These are phyloP conservation scores for Cyclotella atomus DNA, from an alignment of 108 stramenopile genomes.

Conservation along the genomic window DNA sequence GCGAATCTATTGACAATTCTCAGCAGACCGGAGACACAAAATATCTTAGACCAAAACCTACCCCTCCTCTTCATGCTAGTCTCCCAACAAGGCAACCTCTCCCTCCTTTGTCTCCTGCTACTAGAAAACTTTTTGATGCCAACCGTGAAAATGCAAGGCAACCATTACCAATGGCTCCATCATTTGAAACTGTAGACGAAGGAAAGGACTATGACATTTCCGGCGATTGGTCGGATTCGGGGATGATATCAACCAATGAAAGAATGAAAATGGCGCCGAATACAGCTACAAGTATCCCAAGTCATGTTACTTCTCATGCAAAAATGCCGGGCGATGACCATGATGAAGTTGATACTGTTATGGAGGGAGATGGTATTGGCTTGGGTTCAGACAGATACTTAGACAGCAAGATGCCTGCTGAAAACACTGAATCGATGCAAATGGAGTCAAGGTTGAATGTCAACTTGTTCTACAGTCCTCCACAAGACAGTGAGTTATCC, in stretches of 20 bases:
- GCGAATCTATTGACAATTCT: no score
- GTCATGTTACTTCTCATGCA: slow-evolving; percentile 8
- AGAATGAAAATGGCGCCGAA: slow-evolving; percentile 5
- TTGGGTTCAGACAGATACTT: background rate
- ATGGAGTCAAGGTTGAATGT: slow-evolving; percentile 67
- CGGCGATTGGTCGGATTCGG: slow-evolving; percentile 39
- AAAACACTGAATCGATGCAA: slow-evolving; percentile 12
- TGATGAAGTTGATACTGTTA: slow-evolving; percentile 32
- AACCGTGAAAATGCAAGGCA: background rate
- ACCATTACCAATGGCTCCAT: slow-evolving; percentile 11
- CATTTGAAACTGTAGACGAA: slow-evolving; percentile 24
- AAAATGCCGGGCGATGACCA: slow-evolving; percentile 21
- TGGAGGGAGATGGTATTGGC: slow-evolving; percentile 50
- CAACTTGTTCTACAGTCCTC: slow-evolving; percentile 40
- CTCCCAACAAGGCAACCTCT: slow-evolving; percentile 13
- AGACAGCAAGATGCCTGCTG: slow-evolving; percentile 40
- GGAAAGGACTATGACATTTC: slow-evolving; percentile 24
- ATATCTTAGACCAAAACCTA: slow-evolving; percentile 16
- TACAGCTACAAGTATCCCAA: background rate
- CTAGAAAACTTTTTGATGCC: slow-evolving; percentile 43
- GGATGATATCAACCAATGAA: slow-evolving; percentile 11
- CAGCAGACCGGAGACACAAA: slow-evolving; percentile 12
- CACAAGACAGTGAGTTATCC: background rate
- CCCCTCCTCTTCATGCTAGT: background rate
- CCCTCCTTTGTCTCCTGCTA: slow-evolving; percentile 51